phyloP scores from a whole-genome alignment of 257 asterid genomes.

The Nicotiana tabacum region DNA sequence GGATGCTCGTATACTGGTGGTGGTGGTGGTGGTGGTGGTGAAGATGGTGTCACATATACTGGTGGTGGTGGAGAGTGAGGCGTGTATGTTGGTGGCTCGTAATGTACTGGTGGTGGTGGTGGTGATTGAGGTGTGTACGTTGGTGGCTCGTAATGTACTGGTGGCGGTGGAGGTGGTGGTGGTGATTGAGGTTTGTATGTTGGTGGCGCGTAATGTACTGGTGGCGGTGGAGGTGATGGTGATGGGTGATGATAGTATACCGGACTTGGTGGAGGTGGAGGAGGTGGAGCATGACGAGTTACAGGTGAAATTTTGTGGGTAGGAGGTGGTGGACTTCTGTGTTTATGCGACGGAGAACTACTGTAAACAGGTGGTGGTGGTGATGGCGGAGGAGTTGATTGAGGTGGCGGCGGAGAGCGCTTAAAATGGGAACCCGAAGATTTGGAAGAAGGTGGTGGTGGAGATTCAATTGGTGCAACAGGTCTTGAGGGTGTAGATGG shows the following conservation, averaged over 20 bases:
- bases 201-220: neutral
- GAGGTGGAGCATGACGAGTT: conserved; percentile 10
- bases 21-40: conserved; percentile 22
- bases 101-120: conserved; percentile 19
- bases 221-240: conserved; percentile 27
- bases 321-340: conserved; percentile 38
- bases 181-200: conserved; percentile 15
- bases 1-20: neutral
- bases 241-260: conserved; percentile 11
- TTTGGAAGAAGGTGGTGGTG: conserved; percentile 3
- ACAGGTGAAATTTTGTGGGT: conserved; percentile 18
- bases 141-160: conserved; percentile 7
- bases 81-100: conserved; percentile 12
- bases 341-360: conserved; percentile 4
- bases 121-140: conserved; percentile 9
- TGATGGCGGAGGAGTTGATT: conserved; percentile 9
- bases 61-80: conserved; percentile 27
- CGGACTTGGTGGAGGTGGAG: conserved; percentile 20
- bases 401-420: conserved; percentile 7
- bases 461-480: conserved; percentile 27
- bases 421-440: conserved; percentile 3
- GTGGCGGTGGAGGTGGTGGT: conserved; percentile 27
- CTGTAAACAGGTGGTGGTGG: conserved; percentile 17
- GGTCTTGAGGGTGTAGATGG: conserved; percentile 6
- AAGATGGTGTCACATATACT: conserved; percentile 16